Base-by-base conservation (phyloP, 2,329 filamentous ascomycete species). In the Talaromyces sp. region DNA sequence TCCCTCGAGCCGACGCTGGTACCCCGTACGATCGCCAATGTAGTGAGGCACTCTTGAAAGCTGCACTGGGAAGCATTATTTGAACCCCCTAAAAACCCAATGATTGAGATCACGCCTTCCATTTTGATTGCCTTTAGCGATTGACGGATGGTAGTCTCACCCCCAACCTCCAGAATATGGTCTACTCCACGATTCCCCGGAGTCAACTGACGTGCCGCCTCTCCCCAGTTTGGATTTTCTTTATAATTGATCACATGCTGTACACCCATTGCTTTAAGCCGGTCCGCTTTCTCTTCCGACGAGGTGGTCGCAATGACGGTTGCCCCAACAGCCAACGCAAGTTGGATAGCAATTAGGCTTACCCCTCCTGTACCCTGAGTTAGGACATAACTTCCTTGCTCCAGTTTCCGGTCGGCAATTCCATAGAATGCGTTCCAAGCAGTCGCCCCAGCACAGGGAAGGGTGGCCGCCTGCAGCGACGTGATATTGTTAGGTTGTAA, bases 131-230 rank as follows among this genome's bases (percentile, higher is more conserved):
- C 81, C 63, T 80, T 80, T 43, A 87, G 73, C 3, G 79, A 81
- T 67, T 87, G 79, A 2, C 74, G 66, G 63, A 89, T 78, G 0
- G 86, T 88, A n/a, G 77, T 79, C 0, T 83, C 77, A 0, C 87
- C 87, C 11, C 85, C 87, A n/a, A 89, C 82, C 65, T 90, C 88
- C 43, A 88, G 67, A 46, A 90, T 75, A 62, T 86, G 79, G 66
- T 89, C 81, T 8, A 88, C 82, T 12, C 88, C 88, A 1, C 66
- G 66, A 17, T 80, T 80, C 0, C 75, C 70, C 0, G 83, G 77
- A 0, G 79, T 81, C 9, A 80, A 68, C 9, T 74, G 73, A 61
- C 81, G 79, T n/a, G 85, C 85, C 29, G 79, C 79, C 3, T 76
- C 71, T 17, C 86, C 83, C 87, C 87, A 89, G 55, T 83, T 79